phyloP scores from a whole-genome alignment of 2,329 filamentous ascomycete species.

The Fusarium armeniacum region DNA sequence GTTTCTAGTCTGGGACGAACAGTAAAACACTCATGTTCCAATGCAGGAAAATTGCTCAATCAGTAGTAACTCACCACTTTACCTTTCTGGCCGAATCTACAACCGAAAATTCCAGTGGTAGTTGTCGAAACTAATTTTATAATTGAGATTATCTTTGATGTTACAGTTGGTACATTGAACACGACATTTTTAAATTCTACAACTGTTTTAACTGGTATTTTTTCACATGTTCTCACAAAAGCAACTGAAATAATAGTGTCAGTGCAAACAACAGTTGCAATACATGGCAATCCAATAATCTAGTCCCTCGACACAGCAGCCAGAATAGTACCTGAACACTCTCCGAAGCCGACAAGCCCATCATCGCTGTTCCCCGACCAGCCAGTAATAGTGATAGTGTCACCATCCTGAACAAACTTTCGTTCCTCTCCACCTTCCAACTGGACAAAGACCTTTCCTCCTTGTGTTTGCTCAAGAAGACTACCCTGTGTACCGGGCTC shows the following conservation, averaged over 20 bases:
- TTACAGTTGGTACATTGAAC: no score
- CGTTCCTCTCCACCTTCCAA: constrained; percentile 76
- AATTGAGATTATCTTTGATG: no score
- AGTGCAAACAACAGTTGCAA: rapidly evolving
- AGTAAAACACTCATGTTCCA: no score
- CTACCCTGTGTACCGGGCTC: constrained; percentile 75
- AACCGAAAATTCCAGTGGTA: no score
- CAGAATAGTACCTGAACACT: constrained; percentile 31
- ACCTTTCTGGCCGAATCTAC: no score
- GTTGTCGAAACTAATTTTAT: no score
- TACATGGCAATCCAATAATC: rapidly evolving
- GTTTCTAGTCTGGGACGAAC: no score
- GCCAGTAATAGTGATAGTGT: constrained; percentile 60
- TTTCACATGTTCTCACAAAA: no score
- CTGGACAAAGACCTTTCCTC: constrained; percentile 74
- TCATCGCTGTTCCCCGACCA: constrained; percentile 31
- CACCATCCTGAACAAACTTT: constrained; percentile 80
- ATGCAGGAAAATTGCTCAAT: no score
- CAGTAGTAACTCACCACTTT: no score
- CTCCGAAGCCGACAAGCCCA: constrained; percentile 42
- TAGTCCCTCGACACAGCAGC: constrained; percentile 3
- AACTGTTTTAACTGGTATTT: no score
- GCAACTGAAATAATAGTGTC: neutral
- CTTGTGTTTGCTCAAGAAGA: constrained; percentile 78
- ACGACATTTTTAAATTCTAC: no score